A percentile compares a stretch with the other conserved stretches of the same genome.
phyloP scores from a whole-genome alignment of 169 alveolate genomes.

The Plasmodium gonderi region DNA sequence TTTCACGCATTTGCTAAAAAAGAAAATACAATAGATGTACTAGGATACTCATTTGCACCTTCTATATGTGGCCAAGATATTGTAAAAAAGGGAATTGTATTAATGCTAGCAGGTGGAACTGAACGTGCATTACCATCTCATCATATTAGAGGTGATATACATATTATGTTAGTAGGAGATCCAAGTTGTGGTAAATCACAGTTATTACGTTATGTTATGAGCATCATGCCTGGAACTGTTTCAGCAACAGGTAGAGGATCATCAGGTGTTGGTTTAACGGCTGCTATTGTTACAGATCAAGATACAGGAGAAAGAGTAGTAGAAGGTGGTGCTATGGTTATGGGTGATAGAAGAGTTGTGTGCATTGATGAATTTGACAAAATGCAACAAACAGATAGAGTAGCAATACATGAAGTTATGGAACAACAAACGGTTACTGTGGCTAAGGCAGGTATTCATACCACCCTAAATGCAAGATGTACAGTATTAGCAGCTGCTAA shows the following conservation, averaged over 20 bases:
- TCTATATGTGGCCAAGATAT: conserved; percentile 96
- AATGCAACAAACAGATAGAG: conserved; percentile 98
- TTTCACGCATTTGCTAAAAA: conserved; percentile 80
- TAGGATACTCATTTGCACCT: conserved; percentile 96
- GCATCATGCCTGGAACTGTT: conserved; percentile 95
- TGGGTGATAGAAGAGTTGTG: conserved; percentile 98
- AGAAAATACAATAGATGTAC: conserved; percentile 90
- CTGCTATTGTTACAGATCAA: conserved; percentile 97
- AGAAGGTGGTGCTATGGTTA: conserved; percentile 99
- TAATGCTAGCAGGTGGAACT: conserved; percentile 97
- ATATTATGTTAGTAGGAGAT: conserved; percentile 97
- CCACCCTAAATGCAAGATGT: conserved; percentile 98
- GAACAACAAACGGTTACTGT: conserved; percentile 98
- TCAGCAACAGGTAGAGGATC: conserved; percentile 99
- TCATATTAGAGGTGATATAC: conserved; percentile 98
- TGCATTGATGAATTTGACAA: conserved; percentile 99
- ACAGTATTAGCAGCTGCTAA: conserved; percentile 99
- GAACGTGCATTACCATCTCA: conserved; percentile 87
- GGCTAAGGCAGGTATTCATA: conserved; percentile 99
- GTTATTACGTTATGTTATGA: conserved; percentile 94
- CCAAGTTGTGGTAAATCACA: conserved; percentile 99
- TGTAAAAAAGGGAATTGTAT: conserved; percentile 94
- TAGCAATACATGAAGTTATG: conserved; percentile 99
- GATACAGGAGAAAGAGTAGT: conserved; percentile 95
- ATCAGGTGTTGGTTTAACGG: conserved; percentile 99